Evolutionary conservation across 2,329 filamentous ascomycete genomes (phyloP).

Genomic region (Sporothrix curviconia): DNA sequence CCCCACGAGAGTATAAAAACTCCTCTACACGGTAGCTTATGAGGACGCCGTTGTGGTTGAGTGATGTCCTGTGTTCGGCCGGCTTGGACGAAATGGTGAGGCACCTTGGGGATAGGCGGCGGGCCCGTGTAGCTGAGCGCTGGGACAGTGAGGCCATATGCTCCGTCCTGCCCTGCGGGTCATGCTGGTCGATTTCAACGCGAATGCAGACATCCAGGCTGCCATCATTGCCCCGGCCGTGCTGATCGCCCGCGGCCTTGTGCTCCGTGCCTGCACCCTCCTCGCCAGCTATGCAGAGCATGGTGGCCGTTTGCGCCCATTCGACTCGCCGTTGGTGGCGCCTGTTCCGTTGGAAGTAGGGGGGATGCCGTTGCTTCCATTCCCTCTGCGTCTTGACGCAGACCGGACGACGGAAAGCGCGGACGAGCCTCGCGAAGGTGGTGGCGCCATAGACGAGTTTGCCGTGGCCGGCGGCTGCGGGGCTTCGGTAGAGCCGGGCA

Average conservation of each 20-base stretch:
- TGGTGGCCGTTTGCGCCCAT: conserved; percentile 58
- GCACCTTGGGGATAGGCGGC: conserved; percentile 17
- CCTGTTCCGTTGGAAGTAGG: conserved; percentile 11
- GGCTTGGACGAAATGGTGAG: conserved; percentile 14
- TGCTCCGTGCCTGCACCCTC: conserved; percentile 70
- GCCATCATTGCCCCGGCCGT: conserved; percentile 51
- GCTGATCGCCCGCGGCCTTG: conserved; percentile 56
- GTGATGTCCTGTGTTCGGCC: conserved; percentile 11
- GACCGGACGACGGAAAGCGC: conserved; percentile 21
- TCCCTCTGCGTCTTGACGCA: conserved; percentile 9
- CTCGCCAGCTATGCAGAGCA: conserved; percentile 70
- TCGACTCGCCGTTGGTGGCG: conserved; percentile 8
- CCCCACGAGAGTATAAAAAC: too few relatives aligned
- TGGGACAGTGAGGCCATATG: conserved; percentile 84
- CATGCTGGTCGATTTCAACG: conserved; percentile 79
- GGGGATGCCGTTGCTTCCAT: conserved; percentile 12
- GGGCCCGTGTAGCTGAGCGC: conserved; percentile 39
- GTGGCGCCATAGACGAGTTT: conserved; percentile 47
- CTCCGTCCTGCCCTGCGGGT: conserved; percentile 71
- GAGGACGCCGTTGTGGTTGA: conserved; percentile 11
- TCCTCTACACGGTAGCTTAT: neutral
- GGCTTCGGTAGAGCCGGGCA: neutral
- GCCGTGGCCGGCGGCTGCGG: conserved; percentile 32
- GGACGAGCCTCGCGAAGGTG: conserved; percentile 9
- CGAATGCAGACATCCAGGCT: conserved; percentile 76